Evolutionary conservation across 2,329 filamentous ascomycete genomes (phyloP).

Genomic region (Colletotrichum sp.): DNA sequence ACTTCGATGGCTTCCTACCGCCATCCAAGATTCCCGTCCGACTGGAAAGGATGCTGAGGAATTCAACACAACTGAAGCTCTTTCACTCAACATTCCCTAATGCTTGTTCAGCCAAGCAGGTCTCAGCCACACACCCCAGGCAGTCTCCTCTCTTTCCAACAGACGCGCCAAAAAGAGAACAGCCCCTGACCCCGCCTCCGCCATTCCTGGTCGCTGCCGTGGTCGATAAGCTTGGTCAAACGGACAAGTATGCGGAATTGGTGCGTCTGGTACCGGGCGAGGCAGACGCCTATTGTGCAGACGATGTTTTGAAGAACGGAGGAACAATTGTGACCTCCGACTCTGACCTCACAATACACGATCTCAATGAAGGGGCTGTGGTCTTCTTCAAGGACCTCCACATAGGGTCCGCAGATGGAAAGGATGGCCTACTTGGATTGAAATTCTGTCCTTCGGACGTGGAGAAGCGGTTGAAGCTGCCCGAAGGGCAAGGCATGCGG

Average conservation of each 20-base stretch:
- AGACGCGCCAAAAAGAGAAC: conserved; percentile 30
- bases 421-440: conserved; percentile 12
- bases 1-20: conserved; percentile 87
- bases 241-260: conserved; percentile 41
- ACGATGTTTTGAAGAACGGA: conserved; percentile 56
- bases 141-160: conserved; percentile 27
- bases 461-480: conserved; percentile 46
- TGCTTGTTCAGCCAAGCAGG: conserved; percentile 28
- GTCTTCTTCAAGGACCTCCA: conserved; percentile 72
- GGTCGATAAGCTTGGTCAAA: conserved; percentile 68
- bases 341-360: conserved; percentile 81
- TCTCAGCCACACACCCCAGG: neutral
- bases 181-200: conserved; percentile 54
- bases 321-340: conserved; percentile 78
- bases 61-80: conserved; percentile 58
- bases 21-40: conserved; percentile 66
- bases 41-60: conserved; percentile 61
- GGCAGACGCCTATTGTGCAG: conserved; percentile 82
- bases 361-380: conserved; percentile 69
- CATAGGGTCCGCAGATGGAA: conserved; percentile 20
- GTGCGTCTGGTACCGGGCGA: conserved; percentile 76
- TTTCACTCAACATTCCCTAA: conserved; percentile 37
- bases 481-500: conserved; percentile 27
- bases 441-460: conserved; percentile 38
- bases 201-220: conserved; percentile 78